Conservation (phyloP, 164 flowering plant genomes). For the Nelumbo lutea region DNA sequence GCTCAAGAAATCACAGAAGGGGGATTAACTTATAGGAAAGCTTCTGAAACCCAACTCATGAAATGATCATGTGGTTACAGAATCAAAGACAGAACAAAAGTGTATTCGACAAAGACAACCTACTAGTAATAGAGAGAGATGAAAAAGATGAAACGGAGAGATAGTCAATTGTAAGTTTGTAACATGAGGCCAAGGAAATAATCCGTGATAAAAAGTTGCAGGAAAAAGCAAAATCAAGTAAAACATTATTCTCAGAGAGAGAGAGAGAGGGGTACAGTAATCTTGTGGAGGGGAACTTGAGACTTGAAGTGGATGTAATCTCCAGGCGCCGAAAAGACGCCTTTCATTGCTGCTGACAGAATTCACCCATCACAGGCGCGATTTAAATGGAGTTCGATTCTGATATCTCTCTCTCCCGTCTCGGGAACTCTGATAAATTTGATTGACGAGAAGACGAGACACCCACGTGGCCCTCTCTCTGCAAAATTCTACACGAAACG, state of each 20-base stretch:
- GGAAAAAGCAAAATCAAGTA: background rate
- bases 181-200: background rate
- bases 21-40: background rate
- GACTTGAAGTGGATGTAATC: conserved; percentile 97
- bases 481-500: background rate
- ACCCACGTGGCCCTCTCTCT: background rate
- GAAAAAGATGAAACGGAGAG: background rate
- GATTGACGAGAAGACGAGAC: conserved; percentile 5
- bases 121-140: background rate
- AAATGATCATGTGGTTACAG: background rate
- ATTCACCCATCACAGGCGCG: conserved; percentile 14
- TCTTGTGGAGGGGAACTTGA: conserved; percentile 96
- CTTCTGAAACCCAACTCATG: background rate
- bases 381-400: conserved; percentile 1
- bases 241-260: background rate
- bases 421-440: background rate
- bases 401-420: background rate
- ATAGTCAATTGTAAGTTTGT: conserved; percentile 3
- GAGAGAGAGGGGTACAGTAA: conserved; percentile 57
- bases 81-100: background rate
- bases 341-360: conserved; percentile 25
- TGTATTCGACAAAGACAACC: background rate
- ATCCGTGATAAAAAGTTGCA: background rate
- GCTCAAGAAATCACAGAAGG: background rate
- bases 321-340: conserved; percentile 85